phyloP scores from a whole-genome alignment of 306 rosid genomes.

The Sophora flavescens region DNA sequence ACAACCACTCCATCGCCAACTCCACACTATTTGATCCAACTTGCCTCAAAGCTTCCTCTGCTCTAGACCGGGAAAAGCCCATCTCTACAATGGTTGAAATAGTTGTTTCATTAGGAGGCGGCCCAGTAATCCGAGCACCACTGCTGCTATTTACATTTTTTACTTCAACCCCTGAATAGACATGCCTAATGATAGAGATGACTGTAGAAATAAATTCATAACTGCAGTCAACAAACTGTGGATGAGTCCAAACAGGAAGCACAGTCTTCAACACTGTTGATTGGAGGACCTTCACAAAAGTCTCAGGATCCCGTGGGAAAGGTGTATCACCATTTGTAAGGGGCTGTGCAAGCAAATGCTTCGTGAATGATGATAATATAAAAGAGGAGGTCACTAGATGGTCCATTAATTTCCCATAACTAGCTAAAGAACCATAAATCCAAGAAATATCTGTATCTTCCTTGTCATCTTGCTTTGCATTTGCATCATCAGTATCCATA shows the following conservation, averaged over 20 bases:
- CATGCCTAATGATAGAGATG: slow-evolving; percentile 84
- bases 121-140: slow-evolving; percentile 79
- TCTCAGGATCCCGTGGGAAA: slow-evolving; percentile 92
- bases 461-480: slow-evolving; percentile 73
- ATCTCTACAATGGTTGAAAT: slow-evolving; percentile 94
- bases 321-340: slow-evolving; percentile 67
- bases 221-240: slow-evolving; percentile 90
- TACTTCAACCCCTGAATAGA: slow-evolving; percentile 93
- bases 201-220: slow-evolving; percentile 82
- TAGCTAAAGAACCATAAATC: slow-evolving; percentile 93
- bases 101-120: slow-evolving; percentile 92
- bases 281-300: slow-evolving; percentile 95
- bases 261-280: slow-evolving; percentile 93
- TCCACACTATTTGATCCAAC: slow-evolving; percentile 98
- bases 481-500: slow-evolving; percentile 94
- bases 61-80: slow-evolving; percentile 96
- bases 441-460: slow-evolving; percentile 83
- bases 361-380: slow-evolving; percentile 85
- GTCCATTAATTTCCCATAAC: slow-evolving; percentile 95
- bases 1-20: slow-evolving; percentile 99
- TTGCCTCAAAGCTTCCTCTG: slow-evolving; percentile 95
- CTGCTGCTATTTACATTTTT: slow-evolving; percentile 70
- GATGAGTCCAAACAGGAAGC: slow-evolving; percentile 97
- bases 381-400: slow-evolving; percentile 95
- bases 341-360: slow-evolving; percentile 90